Conservation (phyloP, 352 stramenopile genomes). For the Phytophthora pseudosyringae region DNA sequence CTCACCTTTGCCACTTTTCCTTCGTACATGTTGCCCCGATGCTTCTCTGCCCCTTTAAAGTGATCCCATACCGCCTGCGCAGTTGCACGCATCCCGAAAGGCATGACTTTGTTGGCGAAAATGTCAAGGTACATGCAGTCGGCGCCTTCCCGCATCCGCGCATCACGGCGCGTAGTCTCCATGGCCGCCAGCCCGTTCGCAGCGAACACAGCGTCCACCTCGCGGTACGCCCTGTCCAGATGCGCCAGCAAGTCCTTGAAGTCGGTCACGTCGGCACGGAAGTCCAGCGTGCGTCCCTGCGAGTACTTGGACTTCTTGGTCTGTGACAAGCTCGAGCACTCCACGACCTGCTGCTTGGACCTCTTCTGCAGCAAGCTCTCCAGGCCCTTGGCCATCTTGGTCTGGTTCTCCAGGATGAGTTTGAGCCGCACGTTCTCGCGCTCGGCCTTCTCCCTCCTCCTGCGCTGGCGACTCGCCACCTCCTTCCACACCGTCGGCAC, state of each 20-base stretch:
- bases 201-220: conserved; percentile 48
- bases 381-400: conserved; percentile 39
- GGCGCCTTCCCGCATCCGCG: conserved; percentile 44
- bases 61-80: conserved; percentile 51
- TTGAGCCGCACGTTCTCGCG: conserved; percentile 59
- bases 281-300: conserved; percentile 42
- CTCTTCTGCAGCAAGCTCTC: conserved; percentile 44
- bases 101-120: conserved; percentile 51
- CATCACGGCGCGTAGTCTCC: conserved; percentile 46
- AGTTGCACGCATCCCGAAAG: conserved; percentile 49
- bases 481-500: conserved; percentile 41
- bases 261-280: conserved; percentile 41
- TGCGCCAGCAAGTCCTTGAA: conserved; percentile 44
- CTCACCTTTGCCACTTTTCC: conserved; percentile 46
- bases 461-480: conserved; percentile 45
- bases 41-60: conserved; percentile 50
- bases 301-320: conserved; percentile 44
- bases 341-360: conserved; percentile 40
- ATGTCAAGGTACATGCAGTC: conserved; percentile 57
- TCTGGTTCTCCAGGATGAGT: conserved; percentile 54
- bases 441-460: conserved; percentile 48
- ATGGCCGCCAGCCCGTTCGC: conserved; percentile 43
- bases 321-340: conserved; percentile 42
- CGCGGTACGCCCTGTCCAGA: conserved; percentile 39
- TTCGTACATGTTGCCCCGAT: conserved; percentile 50